phyloP scores from a whole-genome alignment of 768 basidiomycete genomes.

The Mycena capillaripes region DNA sequence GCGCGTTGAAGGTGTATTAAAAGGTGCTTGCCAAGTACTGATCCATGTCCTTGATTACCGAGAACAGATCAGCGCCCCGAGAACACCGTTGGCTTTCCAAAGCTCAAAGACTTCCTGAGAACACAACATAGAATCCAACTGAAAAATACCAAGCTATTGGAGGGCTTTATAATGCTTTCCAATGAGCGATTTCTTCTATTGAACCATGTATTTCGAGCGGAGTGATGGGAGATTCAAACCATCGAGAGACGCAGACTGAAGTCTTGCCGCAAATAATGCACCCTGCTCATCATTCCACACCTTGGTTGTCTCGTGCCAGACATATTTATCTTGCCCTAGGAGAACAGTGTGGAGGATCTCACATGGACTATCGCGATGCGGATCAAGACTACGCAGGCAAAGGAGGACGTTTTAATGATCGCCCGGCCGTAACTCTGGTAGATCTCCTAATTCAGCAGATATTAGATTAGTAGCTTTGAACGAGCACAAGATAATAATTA shows the following conservation, averaged over 20 bases:
- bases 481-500: neutral
- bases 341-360: constrained; percentile 39
- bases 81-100: no score
- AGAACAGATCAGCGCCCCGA: constrained; percentile 48
- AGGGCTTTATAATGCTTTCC: constrained; percentile 53
- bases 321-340: constrained; percentile 47
- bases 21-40: constrained; percentile 40
- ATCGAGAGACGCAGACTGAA: constrained; percentile 42
- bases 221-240: constrained; percentile 44
- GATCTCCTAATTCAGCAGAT: no score
- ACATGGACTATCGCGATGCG: constrained; percentile 6
- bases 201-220: constrained; percentile 46
- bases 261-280: constrained; percentile 42
- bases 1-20: rapidly evolving
- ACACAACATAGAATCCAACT: constrained; percentile 37
- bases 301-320: no score
- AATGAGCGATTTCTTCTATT: constrained; percentile 51
- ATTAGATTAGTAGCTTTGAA: no score
- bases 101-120: constrained; percentile 38
- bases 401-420: constrained; percentile 19
- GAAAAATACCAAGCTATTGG: constrained; percentile 47
- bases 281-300: constrained; percentile 39
- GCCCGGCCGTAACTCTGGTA: neutral
- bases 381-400: neutral
- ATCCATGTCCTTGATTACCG: constrained; percentile 44